Base-by-base conservation (phyloP, 2,329 filamentous ascomycete species). In the Exophiala oligosperma region DNA sequence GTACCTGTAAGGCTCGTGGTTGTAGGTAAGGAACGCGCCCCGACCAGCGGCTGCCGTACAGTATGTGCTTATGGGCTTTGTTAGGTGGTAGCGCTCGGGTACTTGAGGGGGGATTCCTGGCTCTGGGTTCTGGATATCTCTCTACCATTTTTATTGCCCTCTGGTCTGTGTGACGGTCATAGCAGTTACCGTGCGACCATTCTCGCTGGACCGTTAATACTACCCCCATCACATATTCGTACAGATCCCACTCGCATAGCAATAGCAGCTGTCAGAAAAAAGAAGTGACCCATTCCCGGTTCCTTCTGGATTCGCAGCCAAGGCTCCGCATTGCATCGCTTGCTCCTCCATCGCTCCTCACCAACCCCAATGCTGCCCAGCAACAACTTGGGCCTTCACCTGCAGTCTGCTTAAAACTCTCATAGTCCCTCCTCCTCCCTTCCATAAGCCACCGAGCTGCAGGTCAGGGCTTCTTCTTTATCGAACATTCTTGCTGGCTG, bases 361-460 rank as follows among this genome's bases (percentile, higher is more conserved):
- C 56, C 56, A 60, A 56, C 43, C 35, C 49, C 57, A 57, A 63
- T 61, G 61, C 61, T 63, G 61, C 61, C 61, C 61, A 63, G 61
- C 61, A 63, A 63, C 61, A 63, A 63, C 61, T 49, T 23, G 24
- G 52, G 44, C 61, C 52, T 56, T 40, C 52, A 52, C 46, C 53
- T 56, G 50, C 49, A 58, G 49, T 57, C 29, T 35, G 50, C 61
- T 63, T 63, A 61, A 63, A 63, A 55, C 55, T 57, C 55, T 61
- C 26, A 5, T 44, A 24, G 17, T 17, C 37, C 52, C 47, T 55
- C 56, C 47, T 40, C 51, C 52, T 59, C 53, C 52, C 53, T 54
- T 57, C 53, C 54, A 52, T 54, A 56, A 54, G 50, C 55, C 61
- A 59, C 55, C 56, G 61, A 61, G 61, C 61, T 61, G 54, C 56